Conservation (phyloP, 805 yeast species). For the Yamadazyma akitaensis region DNA sequence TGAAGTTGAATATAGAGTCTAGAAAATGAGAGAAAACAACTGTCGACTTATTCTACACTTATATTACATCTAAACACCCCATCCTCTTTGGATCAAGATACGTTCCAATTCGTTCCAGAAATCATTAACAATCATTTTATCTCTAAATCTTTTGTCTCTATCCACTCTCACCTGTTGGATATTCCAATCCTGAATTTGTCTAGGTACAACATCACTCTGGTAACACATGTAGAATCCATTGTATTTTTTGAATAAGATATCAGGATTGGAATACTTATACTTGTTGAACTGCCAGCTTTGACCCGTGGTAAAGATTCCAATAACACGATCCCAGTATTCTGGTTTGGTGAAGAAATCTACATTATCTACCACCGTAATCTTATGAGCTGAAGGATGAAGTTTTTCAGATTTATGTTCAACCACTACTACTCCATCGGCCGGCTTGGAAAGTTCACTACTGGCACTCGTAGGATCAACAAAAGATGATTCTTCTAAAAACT, state of each 20-base stretch:
- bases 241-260: slow-evolving; percentile 73
- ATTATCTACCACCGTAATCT: slow-evolving; percentile 80
- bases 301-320: slow-evolving; percentile 94
- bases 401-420: slow-evolving; percentile 54
- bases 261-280: slow-evolving; percentile 81
- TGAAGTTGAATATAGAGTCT: background rate
- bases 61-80: slow-evolving; percentile 22
- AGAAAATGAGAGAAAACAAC: background rate
- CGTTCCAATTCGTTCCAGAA: slow-evolving; percentile 85
- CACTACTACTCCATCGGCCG: slow-evolving; percentile 41
- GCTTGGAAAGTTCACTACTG: slow-evolving; percentile 9
- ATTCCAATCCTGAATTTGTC: slow-evolving; percentile 80
- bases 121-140: slow-evolving; percentile 77
- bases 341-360: slow-evolving; percentile 82
- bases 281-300: slow-evolving; percentile 95
- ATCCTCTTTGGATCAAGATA: slow-evolving; percentile 66
- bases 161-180: slow-evolving; percentile 76
- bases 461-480: slow-evolving; percentile 50
- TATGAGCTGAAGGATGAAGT: slow-evolving; percentile 50
- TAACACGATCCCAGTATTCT: slow-evolving; percentile 97
- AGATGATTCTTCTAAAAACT: slow-evolving; percentile 62
- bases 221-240: slow-evolving; percentile 79
- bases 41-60: no score
- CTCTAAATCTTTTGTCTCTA: slow-evolving; percentile 79
- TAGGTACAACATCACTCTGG: slow-evolving; percentile 77